Evolutionary conservation across 2,329 filamentous ascomycete species (phyloP), one percentile per base, ranked within the genome.

Genomic region (Ceratocystis cacaofunesta): DNA sequence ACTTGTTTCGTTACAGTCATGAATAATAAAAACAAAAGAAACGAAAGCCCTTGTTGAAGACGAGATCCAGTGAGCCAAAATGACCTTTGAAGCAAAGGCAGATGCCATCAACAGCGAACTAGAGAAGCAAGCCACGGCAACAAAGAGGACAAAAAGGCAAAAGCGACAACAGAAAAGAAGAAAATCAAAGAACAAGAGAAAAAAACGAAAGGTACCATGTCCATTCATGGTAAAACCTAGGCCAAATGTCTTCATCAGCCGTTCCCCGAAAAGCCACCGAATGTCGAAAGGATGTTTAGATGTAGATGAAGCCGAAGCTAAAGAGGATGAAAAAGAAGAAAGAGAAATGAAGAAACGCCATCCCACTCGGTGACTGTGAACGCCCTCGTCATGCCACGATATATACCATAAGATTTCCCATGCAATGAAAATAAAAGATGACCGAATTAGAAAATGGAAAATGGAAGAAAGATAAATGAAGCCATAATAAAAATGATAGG

Each of bases 191-290:
- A 43, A 36, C 43, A 41, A 12, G 1, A 64, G 22, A 46, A 60
- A 64, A 60, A 61, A 57, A 58, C 63, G 32, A 64, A 36, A 64
- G 63, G 63, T 48, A 64, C 63, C 63, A 64, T 64, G 63, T 60
- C 63, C 63, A 28, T 64, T 64, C 63, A 64, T 64, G 63, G 63
- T 61, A 64, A 64, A 64, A 64, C 63, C 63, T 44, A 60, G 50
- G 63, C 63, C 41, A 64, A 48, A 64, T 64, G 63, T 60, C 55
- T 61, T 64, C 63, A 58, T 62, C 64, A 62, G 64, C 48, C 64
- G 60, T 55, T 46, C 58, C 30, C 44, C 64, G 43, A 8, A 30
- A 52, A 28, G 44, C 25, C 50, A 61, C 58, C 60, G 32, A 50
- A 52, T 61, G 50, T 62, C 32, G 30, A 64, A 57, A 58, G 55